These are phyloP conservation scores for Ophiosphaerella herpotricha DNA, from an alignment of 2,329 filamentous ascomycete genomes.

Conservation along the genomic window DNA sequence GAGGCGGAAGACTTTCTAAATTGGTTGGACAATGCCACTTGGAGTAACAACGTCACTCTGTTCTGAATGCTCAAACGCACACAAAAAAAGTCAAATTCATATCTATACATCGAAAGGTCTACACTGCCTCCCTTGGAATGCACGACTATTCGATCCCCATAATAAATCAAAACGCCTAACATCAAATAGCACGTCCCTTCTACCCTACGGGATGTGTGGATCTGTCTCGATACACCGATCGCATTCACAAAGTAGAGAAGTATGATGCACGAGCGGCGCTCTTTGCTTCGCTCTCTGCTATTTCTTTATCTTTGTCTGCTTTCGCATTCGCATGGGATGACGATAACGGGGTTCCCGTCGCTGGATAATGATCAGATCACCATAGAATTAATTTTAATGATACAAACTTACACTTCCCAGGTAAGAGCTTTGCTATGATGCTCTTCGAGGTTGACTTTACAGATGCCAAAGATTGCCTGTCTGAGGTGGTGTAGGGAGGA, in stretches of 20 bases:
- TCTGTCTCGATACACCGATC: too few relatives aligned
- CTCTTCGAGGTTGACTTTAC: slow-evolving; percentile 20
- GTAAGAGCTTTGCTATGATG: slow-evolving; percentile 15
- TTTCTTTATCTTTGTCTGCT: slow-evolving; percentile 1
- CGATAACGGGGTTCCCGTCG: background rate
- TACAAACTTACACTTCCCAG: slow-evolving; percentile 11
- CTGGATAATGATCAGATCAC: too few relatives aligned
- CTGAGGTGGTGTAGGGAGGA: background rate
- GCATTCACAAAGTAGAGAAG: background rate
- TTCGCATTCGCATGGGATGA: background rate
- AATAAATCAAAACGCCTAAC: too few relatives aligned
- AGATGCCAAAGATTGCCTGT: slow-evolving; percentile 11
- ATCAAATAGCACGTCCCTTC: too few relatives aligned
- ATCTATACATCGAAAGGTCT: background rate
- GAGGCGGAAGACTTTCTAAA: slow-evolving; percentile 42
- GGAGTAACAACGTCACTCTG: slow-evolving; percentile 35
- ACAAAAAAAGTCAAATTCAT: background rate
- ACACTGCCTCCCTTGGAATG: too few relatives aligned
- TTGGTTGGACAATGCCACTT: slow-evolving; percentile 45
- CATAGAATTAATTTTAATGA: background rate
- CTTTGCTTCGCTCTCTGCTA: slow-evolving; percentile 6
- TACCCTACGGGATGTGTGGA: too few relatives aligned
- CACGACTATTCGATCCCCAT: too few relatives aligned
- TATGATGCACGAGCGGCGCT: slow-evolving; percentile 6
- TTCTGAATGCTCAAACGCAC: background rate